Base-by-base conservation (phyloP, 2,329 filamentous ascomycete species). In the Leptographium radiaticola region DNA sequence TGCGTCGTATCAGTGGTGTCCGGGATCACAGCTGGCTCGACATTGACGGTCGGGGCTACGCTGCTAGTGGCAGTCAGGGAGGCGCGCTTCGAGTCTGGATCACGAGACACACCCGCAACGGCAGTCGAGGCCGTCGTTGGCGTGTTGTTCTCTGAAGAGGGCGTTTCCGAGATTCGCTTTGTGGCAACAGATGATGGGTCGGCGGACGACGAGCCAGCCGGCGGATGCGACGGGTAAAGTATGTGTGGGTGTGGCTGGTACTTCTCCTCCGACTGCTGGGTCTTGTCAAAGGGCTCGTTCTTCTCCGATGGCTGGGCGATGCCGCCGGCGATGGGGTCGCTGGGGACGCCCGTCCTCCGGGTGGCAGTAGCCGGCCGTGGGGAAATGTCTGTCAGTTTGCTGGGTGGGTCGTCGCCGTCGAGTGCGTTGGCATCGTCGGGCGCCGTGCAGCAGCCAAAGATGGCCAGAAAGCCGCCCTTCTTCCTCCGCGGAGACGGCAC, bases 371-470 rank as follows among this genome's bases (percentile, higher is more conserved):
- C 68, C 45, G 77, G 77, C 51, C 78, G 69, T 52, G 73, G 71
- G 31, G 76, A 76, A 44, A 81, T 69, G 63, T 73, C 79, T 61
- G 81, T 71, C 59, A 81, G 69, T 70, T 80, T 79, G 64, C 76
- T 81, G 42, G 79, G 74, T 55, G 79, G 71, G 55, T 77, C 75
- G 52, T 75, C 75, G 54, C 70, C 73, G 48, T 79, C 75, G 49
- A 79, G 68, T 7, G 68, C 64, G 58, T 79, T 76, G 16, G 75
- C 74, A 58, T 78, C 74, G 58, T 84, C 81, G 50, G 82, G 80
- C 43, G 80, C 75, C 53, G 73, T 75, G 65, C 84, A 87, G 70
- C 84, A 88, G 56, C 76, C 80, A 55, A 88, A 72, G 53, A 87
- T 75, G 30, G 78, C 71, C 39, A 81, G 66, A 47, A 82, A 66